Evolutionary conservation across 331 rosid genomes (phyloP).

Genomic region (Malus hybrid): DNA sequence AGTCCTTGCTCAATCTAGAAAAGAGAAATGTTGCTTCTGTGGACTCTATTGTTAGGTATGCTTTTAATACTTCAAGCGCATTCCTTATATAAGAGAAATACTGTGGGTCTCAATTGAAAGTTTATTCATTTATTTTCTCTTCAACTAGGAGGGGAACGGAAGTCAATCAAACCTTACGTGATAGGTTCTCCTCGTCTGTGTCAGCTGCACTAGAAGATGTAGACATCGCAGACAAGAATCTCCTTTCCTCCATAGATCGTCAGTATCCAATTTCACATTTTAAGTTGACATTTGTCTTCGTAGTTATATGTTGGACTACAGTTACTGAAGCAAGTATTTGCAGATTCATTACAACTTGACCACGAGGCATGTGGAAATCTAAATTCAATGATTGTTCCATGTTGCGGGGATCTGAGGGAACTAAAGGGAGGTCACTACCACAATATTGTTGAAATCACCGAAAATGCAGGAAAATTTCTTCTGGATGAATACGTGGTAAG

Average conservation of each 20-base stretch:
- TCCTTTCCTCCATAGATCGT: slow-evolving; percentile 78
- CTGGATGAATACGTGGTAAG: slow-evolving; percentile 84
- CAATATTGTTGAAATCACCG: slow-evolving; percentile 84
- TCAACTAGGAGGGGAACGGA: slow-evolving; percentile 68
- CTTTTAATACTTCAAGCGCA: background rate
- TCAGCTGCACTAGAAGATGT: slow-evolving; percentile 80
- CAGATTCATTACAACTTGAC: slow-evolving; percentile 96
- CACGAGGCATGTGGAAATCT: slow-evolving; percentile 87
- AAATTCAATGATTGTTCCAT: slow-evolving; percentile 73
- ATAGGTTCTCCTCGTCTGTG: slow-evolving; percentile 65
- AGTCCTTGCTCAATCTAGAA: slow-evolving; percentile 74
- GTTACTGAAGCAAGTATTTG: slow-evolving; percentile 24
- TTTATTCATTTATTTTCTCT: slow-evolving; percentile 10
- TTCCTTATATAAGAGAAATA: background rate
- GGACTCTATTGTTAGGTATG: slow-evolving; percentile 73
- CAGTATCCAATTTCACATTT: slow-evolving; percentile 34
- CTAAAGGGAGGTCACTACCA: slow-evolving; percentile 93
- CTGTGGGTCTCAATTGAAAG: background rate
- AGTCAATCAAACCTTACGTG: slow-evolving; percentile 65
- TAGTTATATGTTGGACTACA: background rate
- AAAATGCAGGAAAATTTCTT: slow-evolving; percentile 77
- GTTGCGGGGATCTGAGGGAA: slow-evolving; percentile 87
- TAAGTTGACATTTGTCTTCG: background rate
- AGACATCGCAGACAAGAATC: slow-evolving; percentile 64
- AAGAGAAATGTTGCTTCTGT: slow-evolving; percentile 73